Conservation (phyloP, 2,329 filamentous ascomycete genomes). For the Neoarthrinium moseri region DNA sequence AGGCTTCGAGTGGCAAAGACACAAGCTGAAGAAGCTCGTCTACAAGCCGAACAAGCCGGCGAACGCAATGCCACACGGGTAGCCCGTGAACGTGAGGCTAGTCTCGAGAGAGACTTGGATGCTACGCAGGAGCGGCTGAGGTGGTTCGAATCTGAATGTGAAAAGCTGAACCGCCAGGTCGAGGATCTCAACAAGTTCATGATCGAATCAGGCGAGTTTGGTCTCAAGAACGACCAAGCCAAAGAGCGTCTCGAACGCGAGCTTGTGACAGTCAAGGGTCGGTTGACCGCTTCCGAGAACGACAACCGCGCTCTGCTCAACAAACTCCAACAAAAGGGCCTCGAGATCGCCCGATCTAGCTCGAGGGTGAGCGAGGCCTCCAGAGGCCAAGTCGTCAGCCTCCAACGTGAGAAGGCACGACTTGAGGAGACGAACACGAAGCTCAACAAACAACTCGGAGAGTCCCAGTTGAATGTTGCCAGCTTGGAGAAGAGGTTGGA, state of each 20-base stretch:
- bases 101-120: constrained; percentile 76
- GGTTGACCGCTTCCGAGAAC: constrained; percentile 88
- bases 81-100: constrained; percentile 77
- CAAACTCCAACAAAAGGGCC: constrained; percentile 94
- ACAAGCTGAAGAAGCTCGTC: constrained; percentile 79
- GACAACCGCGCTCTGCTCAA: constrained; percentile 94
- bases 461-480: constrained; percentile 78
- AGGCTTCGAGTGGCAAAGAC: constrained; percentile 80
- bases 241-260: constrained; percentile 93
- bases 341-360: constrained; percentile 89
- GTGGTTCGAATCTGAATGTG: constrained; percentile 77
- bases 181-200: constrained; percentile 86
- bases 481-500: constrained; percentile 92
- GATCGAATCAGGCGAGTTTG: constrained; percentile 84
- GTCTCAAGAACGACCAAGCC: constrained; percentile 85
- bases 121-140: constrained; percentile 73
- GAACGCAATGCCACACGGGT: constrained; percentile 77
- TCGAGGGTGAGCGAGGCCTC: constrained; percentile 84
- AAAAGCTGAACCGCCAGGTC: constrained; percentile 73
- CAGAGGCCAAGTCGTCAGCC: constrained; percentile 69
- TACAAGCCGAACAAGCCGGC: constrained; percentile 77
- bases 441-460: constrained; percentile 80
- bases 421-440: constrained; percentile 80
- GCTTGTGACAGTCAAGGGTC: constrained; percentile 84
- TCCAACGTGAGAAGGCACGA: constrained; percentile 81